A percentile compares a stretch with the other conserved stretches of the same genome.
Conservation (phyloP, 805 yeast species). For the Wickerhamomyces tratensis region DNA sequence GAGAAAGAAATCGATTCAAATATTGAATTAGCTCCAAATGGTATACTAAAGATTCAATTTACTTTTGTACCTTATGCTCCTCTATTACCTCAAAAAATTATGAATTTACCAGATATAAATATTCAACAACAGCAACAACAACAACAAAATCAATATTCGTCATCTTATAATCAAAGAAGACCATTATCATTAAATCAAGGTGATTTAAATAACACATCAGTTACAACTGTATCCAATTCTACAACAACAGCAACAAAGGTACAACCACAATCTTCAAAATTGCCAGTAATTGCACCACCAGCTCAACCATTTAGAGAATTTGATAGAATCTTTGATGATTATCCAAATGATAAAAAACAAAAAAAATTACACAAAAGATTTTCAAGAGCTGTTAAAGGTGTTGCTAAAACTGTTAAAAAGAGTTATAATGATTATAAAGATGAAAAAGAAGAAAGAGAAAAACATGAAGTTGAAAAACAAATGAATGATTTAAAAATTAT, state of each 20-base stretch:
- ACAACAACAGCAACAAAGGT: too few species aligned
- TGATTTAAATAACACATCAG: too few species aligned
- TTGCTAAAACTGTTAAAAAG: neutral
- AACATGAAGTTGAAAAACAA: neutral
- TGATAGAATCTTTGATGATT: neutral
- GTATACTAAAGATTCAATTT: slow-evolving; percentile 13
- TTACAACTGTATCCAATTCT: too few species aligned
- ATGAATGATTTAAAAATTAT: too few species aligned
- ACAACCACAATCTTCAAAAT: too few species aligned
- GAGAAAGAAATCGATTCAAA: slow-evolving; percentile 7
- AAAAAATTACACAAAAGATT: neutral
- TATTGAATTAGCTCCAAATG: slow-evolving; percentile 6
- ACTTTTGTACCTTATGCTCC: slow-evolving; percentile 17
- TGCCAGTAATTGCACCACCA: neutral
- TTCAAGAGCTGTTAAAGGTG: neutral
- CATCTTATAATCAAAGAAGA: too few species aligned
- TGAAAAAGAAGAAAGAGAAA: neutral
- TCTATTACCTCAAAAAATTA: slow-evolving; percentile 9
- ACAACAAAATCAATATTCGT: neutral
- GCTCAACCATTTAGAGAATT: neutral
- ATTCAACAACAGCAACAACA: neutral
- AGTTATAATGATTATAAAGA: neutral
- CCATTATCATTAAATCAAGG: too few species aligned
- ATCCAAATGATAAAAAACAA: neutral
- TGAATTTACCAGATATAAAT: too few species aligned